Evolutionary conservation across 495 filamentous ascomycete species (phyloP).

Genomic region (Annulohypoxylon moriforme): DNA sequence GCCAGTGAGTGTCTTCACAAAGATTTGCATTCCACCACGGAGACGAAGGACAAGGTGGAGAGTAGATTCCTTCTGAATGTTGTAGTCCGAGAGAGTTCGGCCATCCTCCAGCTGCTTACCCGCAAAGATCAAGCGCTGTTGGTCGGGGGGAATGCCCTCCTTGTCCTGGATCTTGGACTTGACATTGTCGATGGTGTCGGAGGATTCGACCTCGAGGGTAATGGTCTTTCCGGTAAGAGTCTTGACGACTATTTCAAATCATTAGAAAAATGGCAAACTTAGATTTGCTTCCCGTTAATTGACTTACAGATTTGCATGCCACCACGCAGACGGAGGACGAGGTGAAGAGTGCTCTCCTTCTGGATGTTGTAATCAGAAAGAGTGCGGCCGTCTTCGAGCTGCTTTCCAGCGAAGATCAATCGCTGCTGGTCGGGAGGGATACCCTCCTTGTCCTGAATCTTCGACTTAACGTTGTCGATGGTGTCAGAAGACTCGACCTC

Average conservation of each 20-base stretch:
- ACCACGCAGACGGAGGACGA: slow-evolving; percentile 97
- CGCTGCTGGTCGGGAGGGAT: slow-evolving; percentile 99
- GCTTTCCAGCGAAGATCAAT: slow-evolving; percentile 98
- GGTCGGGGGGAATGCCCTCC: slow-evolving; percentile 94
- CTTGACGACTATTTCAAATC: slow-evolving; percentile 71
- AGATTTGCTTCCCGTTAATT: neutral
- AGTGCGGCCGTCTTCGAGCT: slow-evolving; percentile 96
- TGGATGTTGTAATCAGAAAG: slow-evolving; percentile 99
- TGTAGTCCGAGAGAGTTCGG: slow-evolving; percentile 89
- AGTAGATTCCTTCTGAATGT: slow-evolving; percentile 98
- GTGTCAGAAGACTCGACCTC: slow-evolving; percentile 98
- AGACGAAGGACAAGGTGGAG: slow-evolving; percentile 96
- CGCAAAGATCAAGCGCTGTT: slow-evolving; percentile 94
- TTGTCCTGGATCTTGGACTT: slow-evolving; percentile 87
- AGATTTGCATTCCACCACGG: slow-evolving; percentile 99
- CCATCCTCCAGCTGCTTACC: slow-evolving; percentile 95
- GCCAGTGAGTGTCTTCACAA: slow-evolving; percentile 80
- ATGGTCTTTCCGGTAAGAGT: slow-evolving; percentile 97
- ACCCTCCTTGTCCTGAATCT: slow-evolving; percentile 99
- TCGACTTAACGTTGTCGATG: slow-evolving; percentile 98
- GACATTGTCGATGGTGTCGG: slow-evolving; percentile 96
- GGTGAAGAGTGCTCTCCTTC: slow-evolving; percentile 95
- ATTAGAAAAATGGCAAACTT: slow-evolving; percentile 32
- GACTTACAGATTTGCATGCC: slow-evolving; percentile 96
- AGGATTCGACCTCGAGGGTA: slow-evolving; percentile 96